A percentile compares a stretch with the other conserved stretches of the same genome.
Conservation (phyloP, 768 basidiomycete genomes). For the Boletus rex-veris region DNA sequence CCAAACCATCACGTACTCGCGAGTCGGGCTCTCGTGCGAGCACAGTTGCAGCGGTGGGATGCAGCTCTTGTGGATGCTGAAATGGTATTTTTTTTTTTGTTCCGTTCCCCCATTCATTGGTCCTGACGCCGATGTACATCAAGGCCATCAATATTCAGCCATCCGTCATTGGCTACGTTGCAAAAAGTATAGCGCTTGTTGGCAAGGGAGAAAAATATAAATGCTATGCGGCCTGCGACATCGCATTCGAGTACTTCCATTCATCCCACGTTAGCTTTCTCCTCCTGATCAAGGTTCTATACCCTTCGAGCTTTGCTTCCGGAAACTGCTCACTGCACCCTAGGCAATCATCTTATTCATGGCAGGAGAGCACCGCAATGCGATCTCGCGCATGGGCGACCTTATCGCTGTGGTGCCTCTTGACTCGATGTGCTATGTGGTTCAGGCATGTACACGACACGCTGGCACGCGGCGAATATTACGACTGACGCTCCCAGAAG, state of each 20-base stretch:
- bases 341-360: neutral
- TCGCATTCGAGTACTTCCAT: neutral
- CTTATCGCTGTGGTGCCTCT: neutral
- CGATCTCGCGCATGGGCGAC: neutral
- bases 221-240: neutral
- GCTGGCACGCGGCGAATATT: neutral
- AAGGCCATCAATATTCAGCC: neutral
- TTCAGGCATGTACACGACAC: neutral
- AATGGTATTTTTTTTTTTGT: neutral
- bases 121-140: neutral
- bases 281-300: neutral
- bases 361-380: neutral
- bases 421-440: neutral
- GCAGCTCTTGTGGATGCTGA: neutral
- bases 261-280: neutral
- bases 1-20: neutral
- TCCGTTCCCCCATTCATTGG: neutral
- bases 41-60: neutral
- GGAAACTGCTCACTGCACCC: neutral
- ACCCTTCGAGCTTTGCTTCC: no score
- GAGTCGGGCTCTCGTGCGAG: neutral
- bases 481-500: neutral
- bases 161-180: neutral
- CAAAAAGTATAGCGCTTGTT: neutral
- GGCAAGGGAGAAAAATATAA: neutral